phyloP scores from a whole-genome alignment of 345 rosid species.

The Murraya koenigii region DNA sequence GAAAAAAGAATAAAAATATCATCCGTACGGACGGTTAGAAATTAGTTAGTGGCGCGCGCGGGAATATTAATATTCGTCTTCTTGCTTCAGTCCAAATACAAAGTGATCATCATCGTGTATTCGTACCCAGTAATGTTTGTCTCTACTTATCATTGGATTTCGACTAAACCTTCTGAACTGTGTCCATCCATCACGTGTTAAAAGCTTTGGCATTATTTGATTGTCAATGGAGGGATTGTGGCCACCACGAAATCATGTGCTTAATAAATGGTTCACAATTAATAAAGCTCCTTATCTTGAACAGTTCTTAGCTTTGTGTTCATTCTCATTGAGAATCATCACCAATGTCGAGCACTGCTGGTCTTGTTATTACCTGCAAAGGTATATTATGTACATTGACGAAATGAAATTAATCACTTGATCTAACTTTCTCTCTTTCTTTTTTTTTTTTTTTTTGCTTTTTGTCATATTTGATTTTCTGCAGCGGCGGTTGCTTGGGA shows the following conservation, averaged over 20 bases:
- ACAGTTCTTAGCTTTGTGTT: neutral
- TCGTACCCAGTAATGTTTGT: neutral
- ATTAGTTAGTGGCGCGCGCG: neutral
- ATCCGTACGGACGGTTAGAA: neutral
- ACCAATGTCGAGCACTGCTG: conserved; percentile 27
- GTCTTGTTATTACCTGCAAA: conserved; percentile 24
- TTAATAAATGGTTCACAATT: neutral
- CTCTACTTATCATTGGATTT: neutral
- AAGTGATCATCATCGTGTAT: neutral
- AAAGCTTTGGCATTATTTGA: neutral
- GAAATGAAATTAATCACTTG: neutral
- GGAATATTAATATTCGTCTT: neutral
- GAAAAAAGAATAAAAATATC: too few species aligned
- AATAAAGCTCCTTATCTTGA: neutral
- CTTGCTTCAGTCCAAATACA: neutral
- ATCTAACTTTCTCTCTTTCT: too few species aligned
- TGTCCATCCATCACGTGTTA: neutral
- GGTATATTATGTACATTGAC: neutral
- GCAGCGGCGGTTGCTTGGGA: conserved; percentile 42
- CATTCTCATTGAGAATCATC: neutral
- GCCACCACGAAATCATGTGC: neutral
- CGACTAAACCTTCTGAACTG: neutral
- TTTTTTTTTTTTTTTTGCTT: neutral
- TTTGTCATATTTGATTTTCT: neutral
- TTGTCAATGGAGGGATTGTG: neutral